phyloP scores from a whole-genome alignment of 192 early-diverging fungal genomes.

The Gaertneriomyces sp. region DNA sequence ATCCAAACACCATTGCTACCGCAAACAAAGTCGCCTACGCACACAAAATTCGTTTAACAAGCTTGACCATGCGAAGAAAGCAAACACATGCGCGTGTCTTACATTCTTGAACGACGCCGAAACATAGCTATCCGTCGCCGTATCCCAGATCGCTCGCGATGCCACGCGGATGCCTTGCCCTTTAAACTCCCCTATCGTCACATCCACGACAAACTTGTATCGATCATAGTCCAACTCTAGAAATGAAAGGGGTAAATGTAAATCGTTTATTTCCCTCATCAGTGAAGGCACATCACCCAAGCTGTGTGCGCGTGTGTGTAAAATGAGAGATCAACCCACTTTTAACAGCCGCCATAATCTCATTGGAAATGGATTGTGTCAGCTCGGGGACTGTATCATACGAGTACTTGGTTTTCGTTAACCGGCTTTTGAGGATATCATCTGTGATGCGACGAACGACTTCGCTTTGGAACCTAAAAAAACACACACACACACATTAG shows the following conservation, averaged over 20 bases:
- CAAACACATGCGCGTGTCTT: neutral
- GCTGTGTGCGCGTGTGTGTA: slow-evolving; percentile 6
- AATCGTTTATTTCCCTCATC: slow-evolving; percentile 1
- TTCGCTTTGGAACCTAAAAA: slow-evolving; percentile 41
- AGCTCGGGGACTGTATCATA: slow-evolving; percentile 46
- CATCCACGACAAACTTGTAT: slow-evolving; percentile 58
- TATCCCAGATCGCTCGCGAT: slow-evolving; percentile 52
- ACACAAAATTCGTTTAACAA: neutral
- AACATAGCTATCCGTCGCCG: slow-evolving; percentile 49
- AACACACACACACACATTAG: too few relatives aligned
- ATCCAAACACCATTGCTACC: slow-evolving; percentile 54
- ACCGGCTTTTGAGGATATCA: slow-evolving; percentile 39
- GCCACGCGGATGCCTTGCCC: slow-evolving; percentile 57
- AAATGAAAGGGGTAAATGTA: neutral
- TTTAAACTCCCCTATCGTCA: slow-evolving; percentile 57
- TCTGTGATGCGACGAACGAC: slow-evolving; percentile 32
- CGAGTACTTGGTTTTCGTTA: slow-evolving; percentile 55
- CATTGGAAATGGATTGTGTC: slow-evolving; percentile 45
- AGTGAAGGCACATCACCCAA: neutral
- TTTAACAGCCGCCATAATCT: slow-evolving; percentile 52
- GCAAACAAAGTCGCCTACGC: slow-evolving; percentile 49
- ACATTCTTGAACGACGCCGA: slow-evolving; percentile 58
- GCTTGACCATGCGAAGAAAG: neutral
- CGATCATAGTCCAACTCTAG: slow-evolving; percentile 55
- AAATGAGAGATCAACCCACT: slow-evolving; percentile 29